phyloP scores from a whole-genome alignment of 805 yeast genomes.

The Ogataea corticis region DNA sequence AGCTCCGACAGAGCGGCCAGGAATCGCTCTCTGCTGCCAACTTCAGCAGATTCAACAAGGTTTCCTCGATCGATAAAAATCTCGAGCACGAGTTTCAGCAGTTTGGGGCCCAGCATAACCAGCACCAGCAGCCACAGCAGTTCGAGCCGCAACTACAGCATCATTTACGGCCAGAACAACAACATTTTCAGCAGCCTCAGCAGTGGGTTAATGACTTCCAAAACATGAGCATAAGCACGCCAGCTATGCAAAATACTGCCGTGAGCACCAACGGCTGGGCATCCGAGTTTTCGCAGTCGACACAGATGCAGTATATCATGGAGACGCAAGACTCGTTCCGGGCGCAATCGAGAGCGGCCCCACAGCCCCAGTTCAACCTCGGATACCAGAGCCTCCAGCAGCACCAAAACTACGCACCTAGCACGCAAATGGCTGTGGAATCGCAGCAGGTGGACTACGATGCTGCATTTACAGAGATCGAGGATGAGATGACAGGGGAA shows the following conservation, averaged over 20 bases:
- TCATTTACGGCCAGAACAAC: constrained; percentile 3
- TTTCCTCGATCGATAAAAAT: constrained; percentile 31
- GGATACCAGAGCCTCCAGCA: background rate
- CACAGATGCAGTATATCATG: constrained; percentile 8
- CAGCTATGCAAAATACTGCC: background rate
- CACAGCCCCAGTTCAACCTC: constrained; percentile 1
- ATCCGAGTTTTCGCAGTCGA: constrained; percentile 13
- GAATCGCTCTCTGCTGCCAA: background rate
- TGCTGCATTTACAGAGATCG: constrained; percentile 32
- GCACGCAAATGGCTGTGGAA: background rate
- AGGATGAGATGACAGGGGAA: constrained; percentile 20
- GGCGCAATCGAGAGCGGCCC: constrained; percentile 1
- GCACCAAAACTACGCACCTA: background rate
- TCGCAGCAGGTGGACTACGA: constrained; percentile 21
- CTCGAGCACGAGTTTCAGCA: constrained; percentile 30
- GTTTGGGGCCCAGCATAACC: constrained; percentile 4
- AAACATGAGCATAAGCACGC: constrained; percentile 13
- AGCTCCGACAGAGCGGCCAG: constrained; percentile 21
- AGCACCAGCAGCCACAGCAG: background rate
- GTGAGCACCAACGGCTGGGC: constrained; percentile 14
- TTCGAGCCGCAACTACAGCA: background rate
- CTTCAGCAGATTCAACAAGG: constrained; percentile 13
- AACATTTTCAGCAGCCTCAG: constrained; percentile 5
- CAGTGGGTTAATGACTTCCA: constrained; percentile 27
- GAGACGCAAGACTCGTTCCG: constrained; percentile 13